These are phyloP conservation scores for Quercus berberidifolia DNA, from an alignment of 306 rosid genomes.

Conservation along the genomic window DNA sequence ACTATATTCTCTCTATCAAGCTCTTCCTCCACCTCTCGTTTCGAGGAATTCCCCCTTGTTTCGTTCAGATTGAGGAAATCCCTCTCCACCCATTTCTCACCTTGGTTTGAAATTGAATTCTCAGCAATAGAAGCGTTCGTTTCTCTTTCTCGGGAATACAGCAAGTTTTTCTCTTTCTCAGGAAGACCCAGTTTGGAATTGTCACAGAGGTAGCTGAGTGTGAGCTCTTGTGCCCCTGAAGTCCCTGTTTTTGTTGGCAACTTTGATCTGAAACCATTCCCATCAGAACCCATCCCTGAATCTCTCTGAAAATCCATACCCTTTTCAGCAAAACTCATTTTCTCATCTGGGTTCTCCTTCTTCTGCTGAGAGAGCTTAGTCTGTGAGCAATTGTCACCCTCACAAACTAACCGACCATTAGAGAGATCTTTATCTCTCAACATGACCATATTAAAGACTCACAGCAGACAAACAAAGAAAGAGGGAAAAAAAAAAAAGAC, in stretches of 20 bases:
- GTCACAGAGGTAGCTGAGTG: constrained; percentile 85
- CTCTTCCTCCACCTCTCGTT: constrained; percentile 73
- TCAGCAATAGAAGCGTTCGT: constrained; percentile 45
- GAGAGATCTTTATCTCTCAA: constrained; percentile 55
- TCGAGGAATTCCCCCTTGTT: constrained; percentile 56
- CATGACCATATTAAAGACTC: constrained; percentile 34
- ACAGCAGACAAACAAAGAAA: no score
- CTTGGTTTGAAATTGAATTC: constrained; percentile 49
- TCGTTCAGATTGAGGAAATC: constrained; percentile 83
- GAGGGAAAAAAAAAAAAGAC: not conserved
- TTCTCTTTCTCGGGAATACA: constrained; percentile 55
- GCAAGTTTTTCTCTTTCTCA: constrained; percentile 49
- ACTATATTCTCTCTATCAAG: constrained; percentile 46
- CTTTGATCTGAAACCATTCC: constrained; percentile 35
- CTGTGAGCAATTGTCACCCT: constrained; percentile 68
- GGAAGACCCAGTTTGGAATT: constrained; percentile 47
- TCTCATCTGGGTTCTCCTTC: constrained; percentile 36
- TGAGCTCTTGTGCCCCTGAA: constrained; percentile 69
- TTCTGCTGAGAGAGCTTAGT: constrained; percentile 53
- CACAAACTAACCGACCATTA: constrained; percentile 37
- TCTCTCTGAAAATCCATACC: constrained; percentile 47
- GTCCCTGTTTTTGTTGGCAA: constrained; percentile 25
- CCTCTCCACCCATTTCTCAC: constrained; percentile 83
- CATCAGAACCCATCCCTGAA: constrained; percentile 33
- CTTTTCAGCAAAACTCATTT: constrained; percentile 33